These are phyloP conservation scores for Neolentinus lepideus DNA, from an alignment of 1,284 basidiomycete genomes.

Conservation along the genomic window DNA sequence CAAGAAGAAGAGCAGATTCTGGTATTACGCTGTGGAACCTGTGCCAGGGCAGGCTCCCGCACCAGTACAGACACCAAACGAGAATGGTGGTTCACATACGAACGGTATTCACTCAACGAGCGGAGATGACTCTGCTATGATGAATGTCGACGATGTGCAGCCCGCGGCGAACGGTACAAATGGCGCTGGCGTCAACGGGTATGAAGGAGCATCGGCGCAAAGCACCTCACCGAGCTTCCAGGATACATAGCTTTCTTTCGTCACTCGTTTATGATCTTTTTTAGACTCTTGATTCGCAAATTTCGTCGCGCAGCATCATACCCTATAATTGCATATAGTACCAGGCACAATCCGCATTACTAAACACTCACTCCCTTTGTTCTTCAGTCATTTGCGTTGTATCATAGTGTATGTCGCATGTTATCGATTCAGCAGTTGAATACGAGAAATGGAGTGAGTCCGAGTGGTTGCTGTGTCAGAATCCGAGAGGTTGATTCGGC, in stretches of 20 bases:
- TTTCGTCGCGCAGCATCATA: background rate
- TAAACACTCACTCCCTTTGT: background rate
- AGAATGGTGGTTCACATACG: background rate
- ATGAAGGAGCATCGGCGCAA: background rate
- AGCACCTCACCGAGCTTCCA: background rate
- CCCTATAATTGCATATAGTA: background rate
- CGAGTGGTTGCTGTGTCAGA: too few species aligned
- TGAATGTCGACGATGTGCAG: background rate
- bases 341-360: background rate
- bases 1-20: conserved; percentile 75
- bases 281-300: background rate
- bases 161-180: background rate
- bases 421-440: background rate
- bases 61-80: background rate
- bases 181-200: background rate
- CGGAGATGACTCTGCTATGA: background rate
- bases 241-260: background rate
- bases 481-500: too few species aligned
- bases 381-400: background rate
- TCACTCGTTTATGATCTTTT: background rate
- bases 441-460: background rate
- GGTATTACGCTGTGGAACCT: conserved; percentile 63
- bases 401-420: background rate
- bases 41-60: background rate
- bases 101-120: background rate